Percentiles rank a stretch among this genome's conserved stretches.
phyloP scores from a whole-genome alignment of 768 basidiomycete genomes.

The Lanmaoa rubissima region DNA sequence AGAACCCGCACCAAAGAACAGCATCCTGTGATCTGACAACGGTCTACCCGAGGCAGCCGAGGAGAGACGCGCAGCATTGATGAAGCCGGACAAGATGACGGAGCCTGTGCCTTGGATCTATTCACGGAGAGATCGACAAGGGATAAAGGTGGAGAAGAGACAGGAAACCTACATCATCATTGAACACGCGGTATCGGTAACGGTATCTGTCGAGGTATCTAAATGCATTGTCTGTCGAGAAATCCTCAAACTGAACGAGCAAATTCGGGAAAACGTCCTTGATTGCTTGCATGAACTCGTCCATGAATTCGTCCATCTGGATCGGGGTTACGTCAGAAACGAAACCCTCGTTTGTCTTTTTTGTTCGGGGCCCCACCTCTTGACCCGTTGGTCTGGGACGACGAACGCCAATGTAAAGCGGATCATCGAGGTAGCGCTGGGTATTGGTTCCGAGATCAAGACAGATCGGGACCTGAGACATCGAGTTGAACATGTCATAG shows the following conservation, averaged over 20 bases:
- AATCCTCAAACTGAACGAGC: conserved; percentile 76
- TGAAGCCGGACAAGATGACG: conserved; percentile 72
- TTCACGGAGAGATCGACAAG: background rate
- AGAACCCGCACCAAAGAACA: conserved; percentile 57
- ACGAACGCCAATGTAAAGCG: conserved; percentile 72
- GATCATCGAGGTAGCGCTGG: conserved; percentile 60
- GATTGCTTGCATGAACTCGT: conserved; percentile 73
- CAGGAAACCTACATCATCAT: conserved; percentile 59
- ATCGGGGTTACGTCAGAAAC: background rate
- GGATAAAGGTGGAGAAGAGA: too few relatives aligned
- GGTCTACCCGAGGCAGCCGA: conserved; percentile 43
- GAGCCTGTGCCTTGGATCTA: conserved; percentile 74
- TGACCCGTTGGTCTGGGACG: conserved; percentile 45
- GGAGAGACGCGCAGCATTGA: conserved; percentile 66
- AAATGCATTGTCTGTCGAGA: conserved; percentile 79
- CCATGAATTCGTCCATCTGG: conserved; percentile 72
- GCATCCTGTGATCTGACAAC: conserved; percentile 50
- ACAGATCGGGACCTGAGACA: conserved; percentile 54
- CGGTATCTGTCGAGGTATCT: conserved; percentile 65
- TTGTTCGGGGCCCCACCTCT: conserved; percentile 36
- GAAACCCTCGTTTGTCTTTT: background rate
- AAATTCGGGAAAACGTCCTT: conserved; percentile 60
- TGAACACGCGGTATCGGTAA: conserved; percentile 58
- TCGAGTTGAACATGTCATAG: background rate
- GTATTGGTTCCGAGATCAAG: conserved; percentile 80